Conservation (phyloP, 352 stramenopile genomes). For the Phytophthora tubulina region DNA sequence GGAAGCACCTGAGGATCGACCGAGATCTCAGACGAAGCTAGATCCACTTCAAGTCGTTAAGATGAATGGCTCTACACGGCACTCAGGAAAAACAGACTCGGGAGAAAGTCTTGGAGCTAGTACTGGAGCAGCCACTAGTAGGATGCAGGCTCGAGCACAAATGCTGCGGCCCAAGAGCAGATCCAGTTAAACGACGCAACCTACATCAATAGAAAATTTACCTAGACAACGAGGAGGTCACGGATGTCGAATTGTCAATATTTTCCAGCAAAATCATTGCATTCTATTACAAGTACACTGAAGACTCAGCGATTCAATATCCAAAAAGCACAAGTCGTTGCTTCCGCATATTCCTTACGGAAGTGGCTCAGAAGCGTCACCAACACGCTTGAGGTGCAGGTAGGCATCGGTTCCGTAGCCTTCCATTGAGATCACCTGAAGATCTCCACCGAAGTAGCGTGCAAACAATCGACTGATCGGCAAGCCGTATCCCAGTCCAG, state of each 20-base stretch:
- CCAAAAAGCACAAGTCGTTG: conserved; percentile 2
- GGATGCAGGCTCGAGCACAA: conserved; percentile 68
- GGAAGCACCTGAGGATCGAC: conserved; percentile 46
- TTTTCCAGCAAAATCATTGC: conserved; percentile 3
- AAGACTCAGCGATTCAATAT: conserved; percentile 5
- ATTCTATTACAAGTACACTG: conserved; percentile 31
- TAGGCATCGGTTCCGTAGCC: conserved; percentile 99
- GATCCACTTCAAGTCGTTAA: conserved; percentile 67
- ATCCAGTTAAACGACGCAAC: conserved; percentile 1
- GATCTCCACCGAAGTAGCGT: conserved; percentile 99
- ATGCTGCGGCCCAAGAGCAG: conserved; percentile 64
- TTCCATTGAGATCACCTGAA: conserved; percentile 99
- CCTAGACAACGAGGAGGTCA: neutral
- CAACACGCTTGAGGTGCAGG: conserved; percentile 94
- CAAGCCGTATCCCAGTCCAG: conserved; percentile 97
- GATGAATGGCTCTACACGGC: conserved; percentile 36
- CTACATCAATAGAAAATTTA: neutral
- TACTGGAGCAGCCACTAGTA: conserved; percentile 40
- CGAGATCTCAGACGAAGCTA: conserved; percentile 67
- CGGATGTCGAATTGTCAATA: neutral
- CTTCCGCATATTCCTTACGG: conserved; percentile 46
- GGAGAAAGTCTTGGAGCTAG: conserved; percentile 12
- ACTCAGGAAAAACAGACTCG: conserved; percentile 10
- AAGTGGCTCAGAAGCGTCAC: conserved; percentile 89
- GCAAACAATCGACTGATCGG: conserved; percentile 97